phyloP scores from a whole-genome alignment of 345 rosid genomes.

The Geranium brycei region DNA sequence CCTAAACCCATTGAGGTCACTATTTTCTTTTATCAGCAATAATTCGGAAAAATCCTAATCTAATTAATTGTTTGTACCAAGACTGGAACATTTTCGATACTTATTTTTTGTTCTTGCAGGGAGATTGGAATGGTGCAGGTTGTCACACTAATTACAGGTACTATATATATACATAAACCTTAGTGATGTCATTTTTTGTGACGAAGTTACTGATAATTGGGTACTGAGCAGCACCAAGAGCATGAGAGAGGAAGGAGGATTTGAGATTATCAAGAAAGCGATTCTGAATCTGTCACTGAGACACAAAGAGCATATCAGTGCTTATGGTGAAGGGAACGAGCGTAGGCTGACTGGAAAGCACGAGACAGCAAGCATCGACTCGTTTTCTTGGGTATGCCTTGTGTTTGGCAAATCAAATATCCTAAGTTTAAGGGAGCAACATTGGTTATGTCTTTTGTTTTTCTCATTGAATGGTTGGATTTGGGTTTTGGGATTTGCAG shows the following conservation, averaged over 20 bases:
- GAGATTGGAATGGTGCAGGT: slow-evolving; percentile 99
- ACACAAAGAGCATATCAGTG: slow-evolving; percentile 76
- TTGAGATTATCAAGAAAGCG: slow-evolving; percentile 76
- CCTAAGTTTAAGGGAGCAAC: not conserved
- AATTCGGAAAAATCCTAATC: no score
- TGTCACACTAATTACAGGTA: slow-evolving; percentile 93
- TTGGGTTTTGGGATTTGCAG: slow-evolving; percentile 23
- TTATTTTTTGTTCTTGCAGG: slow-evolving; percentile 21
- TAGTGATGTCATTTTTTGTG: not conserved
- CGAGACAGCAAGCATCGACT: slow-evolving; percentile 81
- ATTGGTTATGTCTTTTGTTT: not conserved
- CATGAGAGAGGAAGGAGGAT: slow-evolving; percentile 95
- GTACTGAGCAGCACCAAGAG: slow-evolving; percentile 61
- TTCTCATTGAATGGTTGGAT: slow-evolving; percentile 2
- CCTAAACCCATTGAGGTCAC: slow-evolving; percentile 87
- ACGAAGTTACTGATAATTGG: not conserved
- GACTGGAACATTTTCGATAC: slow-evolving; percentile 2
- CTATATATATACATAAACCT: not conserved
- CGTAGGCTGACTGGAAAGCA: slow-evolving; percentile 95
- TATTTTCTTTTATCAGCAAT: no score
- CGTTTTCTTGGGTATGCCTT: slow-evolving; percentile 75
- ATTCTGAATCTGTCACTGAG: slow-evolving; percentile 84
- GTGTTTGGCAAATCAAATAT: not conserved
- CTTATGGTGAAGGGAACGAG: slow-evolving; percentile 98
- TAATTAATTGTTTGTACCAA: not conserved